Evolutionary conservation across 805 yeast species (phyloP), one percentile per base, ranked within the genome.

Genomic region (Wickerhamomyces subpelliculosus): DNA sequence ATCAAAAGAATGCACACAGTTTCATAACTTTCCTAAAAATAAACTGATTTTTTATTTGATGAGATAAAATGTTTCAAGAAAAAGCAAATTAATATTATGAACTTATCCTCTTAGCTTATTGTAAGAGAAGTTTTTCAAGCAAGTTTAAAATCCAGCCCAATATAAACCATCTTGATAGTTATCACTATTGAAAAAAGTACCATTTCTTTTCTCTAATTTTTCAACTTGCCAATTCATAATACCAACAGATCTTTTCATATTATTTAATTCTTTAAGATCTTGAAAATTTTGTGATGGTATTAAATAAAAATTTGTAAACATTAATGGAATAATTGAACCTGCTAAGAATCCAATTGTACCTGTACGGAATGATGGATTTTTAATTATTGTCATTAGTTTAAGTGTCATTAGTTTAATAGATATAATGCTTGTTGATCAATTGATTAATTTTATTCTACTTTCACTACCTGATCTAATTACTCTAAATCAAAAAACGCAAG

Each of bases 121-220:
- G n/a, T n/a, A n/a, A n/a, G n/a, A n/a, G n/a, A n/a, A n/a, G n/a
- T n/a, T n/a, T n/a, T n/a, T n/a, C n/a, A n/a, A n/a, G n/a, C n/a
- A n/a, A n/a, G n/a, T 21, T 42, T 36, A 54, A 37, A 54, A 54
- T 2, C 58, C 58, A n/a, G 58, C 58, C 58, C 58, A 54, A 43
- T 54, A 54, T 18, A 54, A 41, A 4, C 55, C 55, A 32, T 54
- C 58, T 27, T 43, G 46, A 34, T 51, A 53, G 1, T 40, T 35
- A 7, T 49, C 53, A n/a, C 40, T 40, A 19, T 35, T 45, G 21
- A 45, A 25, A 17, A 23, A 25, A n/a, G n/a, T n/a, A n/a, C n/a
- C n/a, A n/a, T n/a, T n/a, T 9, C 7, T 7, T 22, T 42, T 36
- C 28, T 46, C 48, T n/a, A 41, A 13, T 14, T 46, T 40, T 37